Base-by-base conservation (phyloP, 179 eudicot species). In the Amaranthus tricolor region DNA sequence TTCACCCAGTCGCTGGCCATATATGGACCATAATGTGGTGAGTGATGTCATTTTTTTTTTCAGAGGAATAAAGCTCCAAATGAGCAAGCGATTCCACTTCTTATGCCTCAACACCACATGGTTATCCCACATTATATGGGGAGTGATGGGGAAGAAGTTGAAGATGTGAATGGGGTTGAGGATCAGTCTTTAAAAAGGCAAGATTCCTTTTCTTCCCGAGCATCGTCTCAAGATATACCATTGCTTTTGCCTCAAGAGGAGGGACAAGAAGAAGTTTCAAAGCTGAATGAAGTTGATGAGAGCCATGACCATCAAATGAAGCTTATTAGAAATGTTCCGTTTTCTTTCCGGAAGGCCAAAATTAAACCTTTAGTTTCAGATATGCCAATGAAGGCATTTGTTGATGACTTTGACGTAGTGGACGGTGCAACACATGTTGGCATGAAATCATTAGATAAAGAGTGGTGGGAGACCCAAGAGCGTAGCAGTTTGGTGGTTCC, bases 21-120 rank as follows among this genome's bases (percentile, higher is more conserved):
- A 67, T 66, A 21, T 49, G 54, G 74, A 7, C 20, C 21, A 48
- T 57, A 64, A 5, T 47, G 45, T 31, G 76, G 43, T 14, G 21
- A 76, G 70, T 79, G 72, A 73, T 56, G 49, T 61, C 68, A 53
- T 24, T 7, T 45, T 64, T 83, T 81, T 40, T 78, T 48, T 31
- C 93, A 95, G 99, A 90, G 96, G 84, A 93, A 86, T 73, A 95
- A 93, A 85, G 99, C 99, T 80, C 96, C 95, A 63, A 85, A 93
- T 86, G 94, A 93, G 81, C 88, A 84, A 82, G 86, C 90, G 63
- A 93, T 95, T 82, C 99, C 99, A n/a, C 79, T 95, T 58, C 93
- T 95, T 59, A 90, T 95, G 87, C 99, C 99, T 84, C 98, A 87
- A 71, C 97, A 95, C 55, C 97, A 95, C 84, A 95, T 86, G 97